Evolutionary conservation across 1,284 basidiomycete species (phyloP).

Genomic region (Malassezia vespertilionis): DNA sequence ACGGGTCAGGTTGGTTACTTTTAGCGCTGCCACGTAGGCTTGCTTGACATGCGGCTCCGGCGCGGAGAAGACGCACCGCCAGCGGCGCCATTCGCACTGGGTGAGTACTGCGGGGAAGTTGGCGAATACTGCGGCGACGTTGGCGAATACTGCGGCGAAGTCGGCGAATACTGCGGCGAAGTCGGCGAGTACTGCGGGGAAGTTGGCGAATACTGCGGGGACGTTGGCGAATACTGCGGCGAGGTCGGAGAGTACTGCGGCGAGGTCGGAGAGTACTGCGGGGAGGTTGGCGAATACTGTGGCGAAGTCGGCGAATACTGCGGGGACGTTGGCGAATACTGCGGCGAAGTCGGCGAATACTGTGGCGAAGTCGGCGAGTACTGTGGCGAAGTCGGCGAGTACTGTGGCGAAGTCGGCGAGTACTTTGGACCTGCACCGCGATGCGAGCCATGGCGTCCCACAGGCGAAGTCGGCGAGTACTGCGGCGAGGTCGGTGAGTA

Average conservation of each 20-base stretch:
- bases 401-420: constrained; percentile 41
- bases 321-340: constrained; percentile 63
- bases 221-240: constrained; percentile 44
- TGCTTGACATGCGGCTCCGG: constrained; percentile 36
- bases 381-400: constrained; percentile 40
- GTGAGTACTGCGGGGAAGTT: constrained; percentile 40
- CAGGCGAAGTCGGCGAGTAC: constrained; percentile 39
- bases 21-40: constrained; percentile 36
- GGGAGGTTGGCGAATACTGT: constrained; percentile 39
- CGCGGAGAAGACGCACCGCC: constrained; percentile 33
- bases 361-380: constrained; percentile 42
- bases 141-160: constrained; percentile 54
- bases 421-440: constrained; percentile 18
- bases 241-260: constrained; percentile 37
- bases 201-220: constrained; percentile 52
- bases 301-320: constrained; percentile 47
- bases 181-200: constrained; percentile 43
- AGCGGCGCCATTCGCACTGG: constrained; percentile 20
- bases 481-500: constrained; percentile 36
- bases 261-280: constrained; percentile 36
- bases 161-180: constrained; percentile 32
- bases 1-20: too few species aligned
- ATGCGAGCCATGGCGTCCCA: background rate
- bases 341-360: constrained; percentile 36
- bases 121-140: constrained; percentile 55